A percentile compares a stretch with the other conserved stretches of the same genome.
Evolutionary conservation across 176 grass and related monocot species (phyloP).

Genomic region (Aechmea fasciata): DNA sequence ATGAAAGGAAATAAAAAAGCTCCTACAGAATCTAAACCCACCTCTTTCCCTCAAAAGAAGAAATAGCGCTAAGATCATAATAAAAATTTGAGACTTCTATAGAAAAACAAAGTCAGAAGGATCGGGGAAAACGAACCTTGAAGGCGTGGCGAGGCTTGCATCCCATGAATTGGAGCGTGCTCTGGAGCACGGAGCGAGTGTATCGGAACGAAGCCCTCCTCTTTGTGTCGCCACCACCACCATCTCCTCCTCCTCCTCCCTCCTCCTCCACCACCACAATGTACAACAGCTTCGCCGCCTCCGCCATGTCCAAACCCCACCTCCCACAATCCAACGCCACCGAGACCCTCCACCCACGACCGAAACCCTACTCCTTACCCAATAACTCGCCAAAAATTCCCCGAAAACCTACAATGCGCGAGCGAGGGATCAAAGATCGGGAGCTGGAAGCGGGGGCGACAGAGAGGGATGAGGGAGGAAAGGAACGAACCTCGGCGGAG

Average conservation of each 20-base stretch:
- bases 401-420: too few relatives aligned
- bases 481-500: too few relatives aligned
- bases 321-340: too few relatives aligned
- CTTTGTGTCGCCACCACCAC: background rate
- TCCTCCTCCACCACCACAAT: constrained; percentile 65
- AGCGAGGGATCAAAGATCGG: too few relatives aligned
- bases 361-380: too few relatives aligned
- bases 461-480: too few relatives aligned
- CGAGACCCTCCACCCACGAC: too few relatives aligned
- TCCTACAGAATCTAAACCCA: too few relatives aligned
- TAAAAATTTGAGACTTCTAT: background rate
- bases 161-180: constrained; percentile 85
- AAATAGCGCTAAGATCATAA: too few relatives aligned
- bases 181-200: constrained; percentile 74
- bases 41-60: too few relatives aligned
- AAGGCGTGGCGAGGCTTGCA: constrained; percentile 86
- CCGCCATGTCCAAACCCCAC: constrained; percentile 15
- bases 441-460: too few relatives aligned
- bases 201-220: constrained; percentile 63
- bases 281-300: constrained; percentile 62
- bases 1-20: background rate
- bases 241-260: background rate
- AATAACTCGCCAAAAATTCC: too few relatives aligned
- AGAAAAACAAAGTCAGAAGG: background rate
- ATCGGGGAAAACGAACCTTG: constrained; percentile 36